A percentile compares a stretch with the other conserved stretches of the same genome.
Conservation (phyloP, 2,329 filamentous ascomycete genomes). For the Claviceps africana region DNA sequence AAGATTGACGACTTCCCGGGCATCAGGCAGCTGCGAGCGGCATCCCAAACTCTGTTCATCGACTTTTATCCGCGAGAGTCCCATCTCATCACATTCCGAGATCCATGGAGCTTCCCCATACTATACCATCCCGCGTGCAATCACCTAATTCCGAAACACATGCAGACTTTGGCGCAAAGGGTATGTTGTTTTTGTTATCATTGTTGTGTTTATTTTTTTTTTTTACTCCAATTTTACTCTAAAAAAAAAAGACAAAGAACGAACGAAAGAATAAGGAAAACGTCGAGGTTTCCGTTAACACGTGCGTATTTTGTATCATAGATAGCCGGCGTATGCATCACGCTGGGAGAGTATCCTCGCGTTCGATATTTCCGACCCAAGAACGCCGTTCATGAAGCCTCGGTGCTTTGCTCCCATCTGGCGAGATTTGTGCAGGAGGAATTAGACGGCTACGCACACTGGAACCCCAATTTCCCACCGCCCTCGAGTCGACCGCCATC, state of each 20-base stretch:
- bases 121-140: slow-evolving; percentile 88
- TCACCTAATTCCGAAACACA: slow-evolving; percentile 63
- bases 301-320: slow-evolving; percentile 5
- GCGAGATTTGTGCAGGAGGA: slow-evolving; percentile 86
- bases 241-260: not conserved
- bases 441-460: slow-evolving; percentile 76
- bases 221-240: too few relatives aligned
- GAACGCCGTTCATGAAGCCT: slow-evolving; percentile 68
- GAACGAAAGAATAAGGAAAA: not conserved
- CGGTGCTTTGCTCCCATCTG: slow-evolving; percentile 73
- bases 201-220: too few relatives aligned
- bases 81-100: slow-evolving; percentile 77
- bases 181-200: slow-evolving; percentile 28
- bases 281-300: not conserved
- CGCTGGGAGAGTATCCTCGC: slow-evolving; percentile 84
- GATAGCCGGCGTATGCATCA: slow-evolving; percentile 59
- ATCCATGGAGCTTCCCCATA: slow-evolving; percentile 90
- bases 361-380: slow-evolving; percentile 79
- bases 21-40: slow-evolving; percentile 60
- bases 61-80: slow-evolving; percentile 88
- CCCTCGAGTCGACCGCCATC: slow-evolving; percentile 65
- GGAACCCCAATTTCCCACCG: slow-evolving; percentile 65
- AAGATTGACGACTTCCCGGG: slow-evolving; percentile 59
- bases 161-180: slow-evolving; percentile 79
- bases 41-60: slow-evolving; percentile 69